Evolutionary conservation across 345 rosid species (phyloP).

Genomic region (Isatis tinctoria): DNA sequence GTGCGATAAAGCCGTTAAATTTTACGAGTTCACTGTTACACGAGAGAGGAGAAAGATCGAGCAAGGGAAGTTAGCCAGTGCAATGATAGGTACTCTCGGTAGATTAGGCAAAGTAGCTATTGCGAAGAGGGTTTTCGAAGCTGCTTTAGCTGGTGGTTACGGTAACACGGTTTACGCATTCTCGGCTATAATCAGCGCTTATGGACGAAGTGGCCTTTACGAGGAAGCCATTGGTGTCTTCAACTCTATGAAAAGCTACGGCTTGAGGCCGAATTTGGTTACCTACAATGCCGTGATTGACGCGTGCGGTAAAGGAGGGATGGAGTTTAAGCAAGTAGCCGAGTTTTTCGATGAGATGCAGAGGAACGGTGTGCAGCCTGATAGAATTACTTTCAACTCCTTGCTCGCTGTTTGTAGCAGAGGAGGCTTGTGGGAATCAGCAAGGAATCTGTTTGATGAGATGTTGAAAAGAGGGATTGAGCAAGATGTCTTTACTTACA

Average conservation of each 20-base stretch:
- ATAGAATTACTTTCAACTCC: slow-evolving; percentile 81
- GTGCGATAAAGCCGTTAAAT: slow-evolving; percentile 52
- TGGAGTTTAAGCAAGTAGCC: slow-evolving; percentile 60
- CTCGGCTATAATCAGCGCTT: slow-evolving; percentile 85
- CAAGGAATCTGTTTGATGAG: slow-evolving; percentile 69
- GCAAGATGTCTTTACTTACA: slow-evolving; percentile 75
- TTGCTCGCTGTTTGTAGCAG: slow-evolving; percentile 86
- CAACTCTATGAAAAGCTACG: slow-evolving; percentile 56
- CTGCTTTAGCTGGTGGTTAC: slow-evolving; percentile 66
- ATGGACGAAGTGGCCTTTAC: slow-evolving; percentile 72
- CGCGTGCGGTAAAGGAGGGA: slow-evolving; percentile 90
- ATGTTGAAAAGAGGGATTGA: slow-evolving; percentile 77
- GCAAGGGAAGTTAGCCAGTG: slow-evolving; percentile 81
- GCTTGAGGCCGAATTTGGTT: slow-evolving; percentile 84
- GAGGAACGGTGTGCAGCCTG: slow-evolving; percentile 72
- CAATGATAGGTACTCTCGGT: slow-evolving; percentile 80
- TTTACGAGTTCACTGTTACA: slow-evolving; percentile 66
- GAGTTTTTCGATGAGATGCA: slow-evolving; percentile 79
- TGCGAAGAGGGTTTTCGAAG: slow-evolving; percentile 63
- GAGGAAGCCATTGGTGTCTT: slow-evolving; percentile 67
- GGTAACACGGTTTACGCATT: slow-evolving; percentile 85
- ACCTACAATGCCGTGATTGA: slow-evolving; percentile 93
- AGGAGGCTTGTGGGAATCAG: slow-evolving; percentile 85
- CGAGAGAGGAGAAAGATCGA: slow-evolving; percentile 68
- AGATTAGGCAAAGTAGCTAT: slow-evolving; percentile 77